Percentiles rank a stretch among this genome's conserved stretches.
Conservation (phyloP, 2,329 filamentous ascomycete genomes). For the Penicillium sp. region DNA sequence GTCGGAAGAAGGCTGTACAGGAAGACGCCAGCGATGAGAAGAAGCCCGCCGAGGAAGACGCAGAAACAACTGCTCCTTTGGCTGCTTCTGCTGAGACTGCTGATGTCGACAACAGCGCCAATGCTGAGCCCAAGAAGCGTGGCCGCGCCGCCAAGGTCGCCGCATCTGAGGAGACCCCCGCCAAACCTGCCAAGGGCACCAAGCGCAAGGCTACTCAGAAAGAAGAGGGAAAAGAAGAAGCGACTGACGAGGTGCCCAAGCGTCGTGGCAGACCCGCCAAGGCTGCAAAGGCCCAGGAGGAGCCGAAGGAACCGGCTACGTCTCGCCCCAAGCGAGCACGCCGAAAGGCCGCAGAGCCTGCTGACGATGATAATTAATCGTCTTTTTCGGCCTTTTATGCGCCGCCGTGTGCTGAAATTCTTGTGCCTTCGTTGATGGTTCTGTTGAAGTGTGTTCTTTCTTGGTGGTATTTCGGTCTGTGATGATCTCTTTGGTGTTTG, state of each 20-base stretch:
- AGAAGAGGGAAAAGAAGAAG: constrained; percentile 17
- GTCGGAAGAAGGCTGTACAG: not conserved
- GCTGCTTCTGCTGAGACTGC: constrained; percentile 12
- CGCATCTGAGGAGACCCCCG: constrained; percentile 2
- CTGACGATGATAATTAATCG: not conserved
- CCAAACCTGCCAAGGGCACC: constrained; percentile 12
- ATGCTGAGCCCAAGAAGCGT: constrained; percentile 21
- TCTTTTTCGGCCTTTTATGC: not conserved
- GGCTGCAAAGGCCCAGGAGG: constrained; percentile 1
- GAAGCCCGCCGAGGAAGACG: constrained; percentile 1
- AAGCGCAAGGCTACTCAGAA: constrained; percentile 15
- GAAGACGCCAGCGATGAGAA: not conserved
- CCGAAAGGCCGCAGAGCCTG: not conserved
- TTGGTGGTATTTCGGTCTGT: not conserved
- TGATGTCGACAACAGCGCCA: constrained; percentile 6
- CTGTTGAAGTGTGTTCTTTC: not conserved
- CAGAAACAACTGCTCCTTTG: constrained; percentile 8
- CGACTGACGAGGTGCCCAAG: constrained; percentile 19
- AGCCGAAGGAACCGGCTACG: not conserved
- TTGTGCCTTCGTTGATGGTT: not conserved
- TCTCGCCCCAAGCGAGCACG: not conserved
- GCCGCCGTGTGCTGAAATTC: not conserved
- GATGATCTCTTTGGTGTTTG: not conserved
- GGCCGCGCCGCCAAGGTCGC: constrained; percentile 21
- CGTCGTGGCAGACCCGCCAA: constrained; percentile 14